Evolutionary conservation across 2,329 filamentous ascomycete species (phyloP).

Genomic region (Fusarium staphyleae): DNA sequence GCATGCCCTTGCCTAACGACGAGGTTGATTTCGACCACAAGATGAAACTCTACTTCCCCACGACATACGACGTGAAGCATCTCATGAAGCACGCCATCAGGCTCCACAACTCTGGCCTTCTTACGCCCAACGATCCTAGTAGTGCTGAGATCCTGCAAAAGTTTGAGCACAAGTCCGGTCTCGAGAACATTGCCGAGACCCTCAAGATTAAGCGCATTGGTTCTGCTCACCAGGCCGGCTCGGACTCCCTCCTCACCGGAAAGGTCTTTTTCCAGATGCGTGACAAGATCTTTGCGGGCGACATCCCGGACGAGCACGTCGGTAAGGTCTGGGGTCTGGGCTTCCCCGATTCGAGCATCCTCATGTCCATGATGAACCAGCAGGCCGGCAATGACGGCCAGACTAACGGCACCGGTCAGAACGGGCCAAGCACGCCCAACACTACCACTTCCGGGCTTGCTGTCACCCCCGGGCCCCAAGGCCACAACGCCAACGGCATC

Average conservation of each 20-base stretch:
- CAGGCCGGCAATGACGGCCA: slow-evolving; percentile 44
- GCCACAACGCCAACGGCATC: slow-evolving; percentile 64
- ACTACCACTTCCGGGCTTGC: slow-evolving; percentile 63
- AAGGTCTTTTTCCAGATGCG: slow-evolving; percentile 94
- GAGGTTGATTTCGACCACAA: slow-evolving; percentile 88
- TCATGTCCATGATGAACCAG: slow-evolving; percentile 47
- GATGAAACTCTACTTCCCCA: slow-evolving; percentile 92
- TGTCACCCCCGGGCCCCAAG: slow-evolving; percentile 57
- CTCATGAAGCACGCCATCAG: slow-evolving; percentile 89
- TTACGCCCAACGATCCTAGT: slow-evolving; percentile 68
- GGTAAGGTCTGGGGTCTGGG: slow-evolving; percentile 95
- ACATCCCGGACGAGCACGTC: slow-evolving; percentile 80
- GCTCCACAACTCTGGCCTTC: slow-evolving; percentile 68
- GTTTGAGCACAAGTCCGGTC: slow-evolving; percentile 87
- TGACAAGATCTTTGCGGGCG: slow-evolving; percentile 84
- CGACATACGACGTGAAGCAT: slow-evolving; percentile 95
- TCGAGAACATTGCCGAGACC: slow-evolving; percentile 93
- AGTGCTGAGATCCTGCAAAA: slow-evolving; percentile 80
- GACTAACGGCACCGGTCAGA: slow-evolving; percentile 49
- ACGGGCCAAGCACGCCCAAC: slow-evolving; percentile 70
- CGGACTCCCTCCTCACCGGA: slow-evolving; percentile 91
- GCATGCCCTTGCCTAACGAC: slow-evolving; percentile 82
- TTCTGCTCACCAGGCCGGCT: slow-evolving; percentile 89
- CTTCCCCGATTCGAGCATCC: slow-evolving; percentile 66
- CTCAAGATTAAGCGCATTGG: slow-evolving; percentile 90